Conservation (phyloP, 192 early-diverging fungal species). For the Anaeromyces robustus region DNA sequence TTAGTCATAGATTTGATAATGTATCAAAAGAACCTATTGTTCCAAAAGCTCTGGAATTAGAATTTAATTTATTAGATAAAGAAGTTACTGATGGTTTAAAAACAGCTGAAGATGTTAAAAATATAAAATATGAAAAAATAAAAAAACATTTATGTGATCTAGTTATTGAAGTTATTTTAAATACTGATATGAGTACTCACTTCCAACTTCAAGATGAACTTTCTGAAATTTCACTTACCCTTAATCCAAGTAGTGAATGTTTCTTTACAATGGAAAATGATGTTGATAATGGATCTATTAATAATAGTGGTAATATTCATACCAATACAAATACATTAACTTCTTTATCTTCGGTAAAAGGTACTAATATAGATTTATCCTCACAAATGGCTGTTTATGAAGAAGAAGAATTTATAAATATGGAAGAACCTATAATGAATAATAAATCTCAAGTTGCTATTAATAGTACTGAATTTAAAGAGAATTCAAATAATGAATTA, state of each 20-base stretch:
- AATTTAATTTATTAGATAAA: conserved; percentile 15
- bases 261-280: background rate
- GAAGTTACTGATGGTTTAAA: conserved; percentile 31
- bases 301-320: background rate
- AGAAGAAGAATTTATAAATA: background rate
- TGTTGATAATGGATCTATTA: background rate
- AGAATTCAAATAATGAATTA: background rate
- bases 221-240: conserved; percentile 7
- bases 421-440: background rate
- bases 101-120: conserved; percentile 16
- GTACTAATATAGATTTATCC: background rate
- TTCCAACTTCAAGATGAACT: conserved; percentile 48
- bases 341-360: background rate
- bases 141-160: background rate
- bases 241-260: background rate
- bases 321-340: background rate
- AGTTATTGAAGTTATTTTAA: conserved; percentile 58
- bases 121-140: conserved; percentile 6
- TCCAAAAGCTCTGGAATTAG: background rate
- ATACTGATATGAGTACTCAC: conserved; percentile 85
- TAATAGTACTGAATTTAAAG: background rate
- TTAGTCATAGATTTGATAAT: background rate
- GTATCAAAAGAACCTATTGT: background rate
- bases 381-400: background rate
- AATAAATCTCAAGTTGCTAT: conserved; percentile 1